phyloP scores from a whole-genome alignment of 768 basidiomycete genomes.

The Ephemerocybe angulata region DNA sequence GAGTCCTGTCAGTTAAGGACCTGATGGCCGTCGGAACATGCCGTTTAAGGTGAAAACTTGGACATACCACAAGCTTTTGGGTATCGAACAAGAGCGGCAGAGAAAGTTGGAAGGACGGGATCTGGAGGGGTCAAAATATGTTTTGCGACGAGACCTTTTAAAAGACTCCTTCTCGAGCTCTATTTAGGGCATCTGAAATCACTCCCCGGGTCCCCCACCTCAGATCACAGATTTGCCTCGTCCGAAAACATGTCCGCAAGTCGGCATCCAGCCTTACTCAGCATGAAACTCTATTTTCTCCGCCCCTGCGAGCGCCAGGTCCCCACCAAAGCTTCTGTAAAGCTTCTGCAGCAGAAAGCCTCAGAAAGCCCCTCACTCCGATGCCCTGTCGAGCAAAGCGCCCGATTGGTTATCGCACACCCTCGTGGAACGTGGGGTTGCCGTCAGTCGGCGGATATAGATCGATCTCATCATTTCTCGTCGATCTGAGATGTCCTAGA shows the following conservation, averaged over 20 bases:
- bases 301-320: neutral
- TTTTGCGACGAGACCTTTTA: slow-evolving; percentile 1
- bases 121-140: slow-evolving; percentile 1
- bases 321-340: neutral
- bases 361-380: neutral
- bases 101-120: neutral
- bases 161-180: slow-evolving; percentile 16
- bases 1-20: neutral
- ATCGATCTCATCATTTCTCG: slow-evolving; percentile 3
- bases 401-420: slow-evolving; percentile 4
- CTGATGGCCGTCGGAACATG: slow-evolving; percentile 10
- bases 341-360: neutral
- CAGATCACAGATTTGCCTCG: slow-evolving; percentile 31
- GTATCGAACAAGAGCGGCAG: neutral
- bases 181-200: slow-evolving; percentile 21
- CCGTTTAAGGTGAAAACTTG: slow-evolving; percentile 2
- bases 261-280: neutral
- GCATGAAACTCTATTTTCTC: slow-evolving; percentile 4
- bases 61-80: neutral
- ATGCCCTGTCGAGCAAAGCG: neutral
- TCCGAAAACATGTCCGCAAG: neutral
- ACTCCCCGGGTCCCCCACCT: slow-evolving; percentile 26
- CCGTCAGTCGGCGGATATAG: slow-evolving; percentile 3
- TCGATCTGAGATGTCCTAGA: neutral
- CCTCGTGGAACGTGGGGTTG: slow-evolving; percentile 5